These are phyloP conservation scores for Diplodia seriata DNA, from an alignment of 2,329 filamentous ascomycete species.

Conservation along the genomic window DNA sequence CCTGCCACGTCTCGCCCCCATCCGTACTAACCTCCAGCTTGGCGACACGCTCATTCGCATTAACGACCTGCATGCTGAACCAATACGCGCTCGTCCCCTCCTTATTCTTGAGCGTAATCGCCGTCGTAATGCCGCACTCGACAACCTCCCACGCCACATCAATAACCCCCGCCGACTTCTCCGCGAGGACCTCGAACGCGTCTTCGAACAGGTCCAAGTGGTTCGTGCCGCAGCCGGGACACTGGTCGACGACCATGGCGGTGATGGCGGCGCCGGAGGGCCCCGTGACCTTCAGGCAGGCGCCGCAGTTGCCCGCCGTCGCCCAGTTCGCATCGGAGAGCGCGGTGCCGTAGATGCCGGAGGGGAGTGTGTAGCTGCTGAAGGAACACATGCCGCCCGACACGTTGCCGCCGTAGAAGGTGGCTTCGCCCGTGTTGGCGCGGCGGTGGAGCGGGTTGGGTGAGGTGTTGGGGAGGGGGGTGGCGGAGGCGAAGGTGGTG, in stretches of 20 bases:
- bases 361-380: slow-evolving; percentile 66
- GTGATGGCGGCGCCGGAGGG: slow-evolving; percentile 64
- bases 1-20: slow-evolving; percentile 65
- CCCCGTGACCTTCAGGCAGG: slow-evolving; percentile 66
- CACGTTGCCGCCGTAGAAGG: slow-evolving; percentile 51
- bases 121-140: slow-evolving; percentile 58
- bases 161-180: slow-evolving; percentile 56
- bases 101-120: slow-evolving; percentile 62
- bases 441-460: neutral
- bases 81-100: slow-evolving; percentile 59
- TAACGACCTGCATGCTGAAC: slow-evolving; percentile 70
- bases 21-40: slow-evolving; percentile 68
- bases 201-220: slow-evolving; percentile 64
- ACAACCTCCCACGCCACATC: slow-evolving; percentile 58
- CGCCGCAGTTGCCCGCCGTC: slow-evolving; percentile 63
- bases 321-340: slow-evolving; percentile 66
- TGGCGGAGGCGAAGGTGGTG: neutral
- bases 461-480: neutral
- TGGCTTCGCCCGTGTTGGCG: slow-evolving; percentile 40
- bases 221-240: slow-evolving; percentile 62
- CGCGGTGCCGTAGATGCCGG: slow-evolving; percentile 66
- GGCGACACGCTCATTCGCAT: slow-evolving; percentile 63
- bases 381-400: slow-evolving; percentile 69
- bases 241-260: slow-evolving; percentile 69
- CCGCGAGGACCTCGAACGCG: slow-evolving; percentile 58